A percentile compares a stretch with the other conserved stretches of the same genome.
These are phyloP conservation scores for Tolypocladium cylindrosporum DNA, from an alignment of 2,329 filamentous ascomycete genomes.

Conservation along the genomic window DNA sequence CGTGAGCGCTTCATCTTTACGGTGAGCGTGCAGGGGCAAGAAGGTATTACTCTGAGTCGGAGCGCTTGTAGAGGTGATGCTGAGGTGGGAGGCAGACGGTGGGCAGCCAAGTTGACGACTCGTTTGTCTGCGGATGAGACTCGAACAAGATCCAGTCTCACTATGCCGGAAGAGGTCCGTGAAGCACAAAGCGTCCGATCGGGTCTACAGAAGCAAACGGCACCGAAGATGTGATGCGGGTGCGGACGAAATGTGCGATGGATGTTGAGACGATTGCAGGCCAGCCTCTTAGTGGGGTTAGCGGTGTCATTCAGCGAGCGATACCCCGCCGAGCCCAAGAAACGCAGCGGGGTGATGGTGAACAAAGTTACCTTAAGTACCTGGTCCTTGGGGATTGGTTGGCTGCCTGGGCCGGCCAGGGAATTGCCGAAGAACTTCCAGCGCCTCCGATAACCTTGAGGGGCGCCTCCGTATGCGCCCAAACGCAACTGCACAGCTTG, in stretches of 20 bases:
- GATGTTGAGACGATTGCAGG: neutral
- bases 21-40: slow-evolving; percentile 1
- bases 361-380: neutral
- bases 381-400: neutral
- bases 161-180: neutral
- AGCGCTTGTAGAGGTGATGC: neutral
- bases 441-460: slow-evolving; percentile 9
- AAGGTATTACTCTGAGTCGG: slow-evolving; percentile 5
- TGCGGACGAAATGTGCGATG: no score
- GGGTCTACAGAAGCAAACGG: neutral
- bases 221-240: neutral
- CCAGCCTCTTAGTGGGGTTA: neutral
- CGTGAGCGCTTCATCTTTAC: slow-evolving; percentile 52
- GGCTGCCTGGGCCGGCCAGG: neutral
- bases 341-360: neutral
- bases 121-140: neutral
- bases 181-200: neutral
- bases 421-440: slow-evolving; percentile 10
- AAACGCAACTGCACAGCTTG: slow-evolving; percentile 3
- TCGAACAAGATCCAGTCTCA: neutral
- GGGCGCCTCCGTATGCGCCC: slow-evolving; percentile 8
- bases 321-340: neutral
- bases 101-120: neutral
- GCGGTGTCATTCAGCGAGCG: neutral
- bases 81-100: neutral